A percentile compares a stretch with the other conserved stretches of the same genome.
Evolutionary conservation across 768 basidiomycete genomes (phyloP).

Genomic region (Boletus reticulatus): DNA sequence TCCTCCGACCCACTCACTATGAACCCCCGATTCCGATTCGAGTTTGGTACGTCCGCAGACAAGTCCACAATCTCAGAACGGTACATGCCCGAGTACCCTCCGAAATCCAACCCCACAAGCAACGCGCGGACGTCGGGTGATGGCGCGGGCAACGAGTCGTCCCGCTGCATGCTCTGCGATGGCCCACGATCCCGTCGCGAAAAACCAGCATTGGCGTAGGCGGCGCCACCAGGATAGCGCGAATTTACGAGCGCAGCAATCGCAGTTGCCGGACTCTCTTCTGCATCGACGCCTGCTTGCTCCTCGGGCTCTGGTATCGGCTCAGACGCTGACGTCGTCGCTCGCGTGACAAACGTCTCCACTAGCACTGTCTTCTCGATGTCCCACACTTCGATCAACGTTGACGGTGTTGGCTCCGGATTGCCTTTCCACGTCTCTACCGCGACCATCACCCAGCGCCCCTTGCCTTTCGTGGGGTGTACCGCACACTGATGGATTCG

Average conservation of each 20-base stretch:
- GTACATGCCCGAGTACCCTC: conserved; percentile 57
- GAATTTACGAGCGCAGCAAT: conserved; percentile 80
- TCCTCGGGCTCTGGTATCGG: conserved; percentile 54
- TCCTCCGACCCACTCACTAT: conserved; percentile 91
- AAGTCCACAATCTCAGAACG: conserved; percentile 50
- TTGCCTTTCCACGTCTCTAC: conserved; percentile 50
- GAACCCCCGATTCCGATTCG: conserved; percentile 59
- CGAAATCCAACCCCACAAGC: conserved; percentile 74
- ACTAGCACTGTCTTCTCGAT: conserved; percentile 78
- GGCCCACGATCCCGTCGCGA: conserved; percentile 29
- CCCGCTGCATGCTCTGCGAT: conserved; percentile 34
- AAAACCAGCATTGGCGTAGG: conserved; percentile 18
- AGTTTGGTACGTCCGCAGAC: conserved; percentile 36
- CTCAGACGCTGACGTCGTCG: conserved; percentile 42
- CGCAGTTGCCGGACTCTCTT: conserved; percentile 64
- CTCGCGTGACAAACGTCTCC: conserved; percentile 72
- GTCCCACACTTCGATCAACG: conserved; percentile 87
- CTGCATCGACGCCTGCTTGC: conserved; percentile 51
- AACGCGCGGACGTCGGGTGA: conserved; percentile 69
- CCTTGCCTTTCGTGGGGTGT: conserved; percentile 85
- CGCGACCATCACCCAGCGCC: conserved; percentile 89
- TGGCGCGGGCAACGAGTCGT: conserved; percentile 42
- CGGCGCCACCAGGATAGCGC: conserved; percentile 43
- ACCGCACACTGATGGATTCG: conserved; percentile 73
- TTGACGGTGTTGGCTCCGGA: conserved; percentile 41